Base-by-base conservation (phyloP, 2,329 filamentous ascomycete species). In the Diaporthe sp. region DNA sequence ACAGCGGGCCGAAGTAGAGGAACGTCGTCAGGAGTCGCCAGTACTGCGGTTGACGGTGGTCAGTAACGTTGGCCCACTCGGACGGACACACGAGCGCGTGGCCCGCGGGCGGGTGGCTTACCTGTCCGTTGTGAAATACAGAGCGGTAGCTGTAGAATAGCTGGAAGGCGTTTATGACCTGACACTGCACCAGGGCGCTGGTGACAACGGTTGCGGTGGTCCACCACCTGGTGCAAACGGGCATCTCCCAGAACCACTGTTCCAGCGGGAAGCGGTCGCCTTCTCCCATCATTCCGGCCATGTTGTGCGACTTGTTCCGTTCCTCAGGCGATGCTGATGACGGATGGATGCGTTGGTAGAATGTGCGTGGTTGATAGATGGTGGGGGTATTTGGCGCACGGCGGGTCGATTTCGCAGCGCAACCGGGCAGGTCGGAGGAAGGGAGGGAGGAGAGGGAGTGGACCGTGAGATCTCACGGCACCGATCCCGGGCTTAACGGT, bases 171-270 rank as follows among this genome's bases (percentile, higher is more conserved):
- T 94, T 97, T 78, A 98, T 88, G 83, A 98, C 93, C 81, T 97
- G 92, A 85, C 95, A 98, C 85, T 98, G 97, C 7, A 98, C 95
- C 80, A 98, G 87, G 22, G 95, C 92, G 79, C 95, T 98, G 15
- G 94, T 97, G 75, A 95, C 87, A 57, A 98, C 92, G 0, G 96
- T 98, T 6, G 96, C 95, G 34, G 95, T 96, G 31, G 97, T 98
- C 97, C 97, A 99, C 93, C 94, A 97, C 77, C 97, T 90, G 51
- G 97, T 99, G 85, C 96, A 98, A 37, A 97, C 92, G 4, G 97
- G 97, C 94, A 98, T 98, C 85, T 99, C 97, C 90, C 95, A 98
- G 85, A 98, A 98, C 97, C 97, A 99, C 80, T 96, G 94, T 85
- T 98, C 97, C 10, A 99, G 90, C 57, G 96, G 97, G 81, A 98